These are phyloP conservation scores for Pyrrhoderma lamaoense DNA, from an alignment of 1,284 basidiomycete species.

Conservation along the genomic window DNA sequence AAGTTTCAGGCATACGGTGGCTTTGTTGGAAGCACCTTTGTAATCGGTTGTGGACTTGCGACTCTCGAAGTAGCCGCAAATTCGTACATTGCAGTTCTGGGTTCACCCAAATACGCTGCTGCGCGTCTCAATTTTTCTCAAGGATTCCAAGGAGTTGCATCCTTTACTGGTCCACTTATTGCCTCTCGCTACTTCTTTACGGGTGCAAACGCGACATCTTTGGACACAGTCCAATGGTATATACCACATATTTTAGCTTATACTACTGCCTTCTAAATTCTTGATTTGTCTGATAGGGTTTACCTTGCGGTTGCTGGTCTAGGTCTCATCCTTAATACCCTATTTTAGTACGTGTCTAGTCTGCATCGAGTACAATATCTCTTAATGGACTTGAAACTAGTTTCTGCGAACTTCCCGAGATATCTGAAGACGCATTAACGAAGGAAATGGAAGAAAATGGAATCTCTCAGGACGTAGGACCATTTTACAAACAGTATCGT, in stretches of 20 bases:
- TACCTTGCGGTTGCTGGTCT: constrained; percentile 72
- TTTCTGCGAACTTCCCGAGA: constrained; percentile 70
- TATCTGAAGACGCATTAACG: constrained; percentile 58
- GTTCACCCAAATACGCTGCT: constrained; percentile 62
- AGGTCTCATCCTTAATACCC: constrained; percentile 53
- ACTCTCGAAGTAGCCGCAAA: constrained; percentile 71
- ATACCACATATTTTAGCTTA: neutral
- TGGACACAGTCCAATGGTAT: constrained; percentile 72
- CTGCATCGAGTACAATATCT: neutral
- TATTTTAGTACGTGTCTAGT: constrained; percentile 49
- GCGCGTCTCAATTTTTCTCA: constrained; percentile 78
- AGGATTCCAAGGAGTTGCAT: constrained; percentile 75
- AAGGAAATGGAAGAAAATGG: constrained; percentile 42
- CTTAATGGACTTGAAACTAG: constrained; percentile 27
- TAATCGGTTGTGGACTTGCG: constrained; percentile 67
- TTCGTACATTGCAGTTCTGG: constrained; percentile 70
- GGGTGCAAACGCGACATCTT: constrained; percentile 49
- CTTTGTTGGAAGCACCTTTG: constrained; percentile 67
- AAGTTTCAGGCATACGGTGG: constrained; percentile 61
- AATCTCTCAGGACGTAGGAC: constrained; percentile 38
- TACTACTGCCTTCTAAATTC: neutral
- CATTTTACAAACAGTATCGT: constrained; percentile 67
- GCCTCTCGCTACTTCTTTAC: constrained; percentile 71
- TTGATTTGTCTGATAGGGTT: constrained; percentile 39
- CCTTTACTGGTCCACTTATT: constrained; percentile 75